Base-by-base conservation (phyloP, 2,329 filamentous ascomycete genomes). In the Cryphonectria radicalis region DNA sequence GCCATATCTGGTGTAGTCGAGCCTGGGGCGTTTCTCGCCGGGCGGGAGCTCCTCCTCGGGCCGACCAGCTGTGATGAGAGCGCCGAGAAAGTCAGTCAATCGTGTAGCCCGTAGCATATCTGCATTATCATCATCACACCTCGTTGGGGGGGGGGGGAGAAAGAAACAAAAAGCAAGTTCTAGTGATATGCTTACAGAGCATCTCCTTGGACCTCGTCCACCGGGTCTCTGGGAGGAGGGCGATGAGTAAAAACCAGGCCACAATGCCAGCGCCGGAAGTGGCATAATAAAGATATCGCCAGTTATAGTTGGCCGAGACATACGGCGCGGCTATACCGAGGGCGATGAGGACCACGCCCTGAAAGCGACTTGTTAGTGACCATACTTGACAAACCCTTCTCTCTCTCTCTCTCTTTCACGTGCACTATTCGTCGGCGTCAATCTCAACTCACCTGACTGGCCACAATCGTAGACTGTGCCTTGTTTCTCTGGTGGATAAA, bases 401-500 rank as follows among this genome's bases (percentile, higher is more conserved):
- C 6, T 3, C 0, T 42, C 8, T 17, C 42, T 43, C 14, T 43
- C 42, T 43, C 14, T 17, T 4, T 40, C 37, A 2, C 4, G 13
- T 46, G 14, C 14, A 5, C 8, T 50, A 3, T n/a, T 50, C n/a
- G 4, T 10, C 19, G 10, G 35, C 28, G 14, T n/a, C 17, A 63
- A 28, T 8, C 3, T 55, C 25, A 74, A 69, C 71, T 76, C 43
- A 75, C 71, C 71, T 76, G 76, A n/a, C 70, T 73, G 19, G 74
- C 72, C 19, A 79, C 74, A 28, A 81, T 74, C 7, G 77, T 74
- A 13, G 80, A 77, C 55, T 81, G 77, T 14, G 77, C 80, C 67
- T 75, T 75, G 72, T 79, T 80, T 4, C 81, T 77, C 76, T 82
- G 77, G 68, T 82, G 81, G 25, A 82, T 77, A 43, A 82, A 82